Conservation (phyloP, 441 rosid species). For the Jatropha podagrica region DNA sequence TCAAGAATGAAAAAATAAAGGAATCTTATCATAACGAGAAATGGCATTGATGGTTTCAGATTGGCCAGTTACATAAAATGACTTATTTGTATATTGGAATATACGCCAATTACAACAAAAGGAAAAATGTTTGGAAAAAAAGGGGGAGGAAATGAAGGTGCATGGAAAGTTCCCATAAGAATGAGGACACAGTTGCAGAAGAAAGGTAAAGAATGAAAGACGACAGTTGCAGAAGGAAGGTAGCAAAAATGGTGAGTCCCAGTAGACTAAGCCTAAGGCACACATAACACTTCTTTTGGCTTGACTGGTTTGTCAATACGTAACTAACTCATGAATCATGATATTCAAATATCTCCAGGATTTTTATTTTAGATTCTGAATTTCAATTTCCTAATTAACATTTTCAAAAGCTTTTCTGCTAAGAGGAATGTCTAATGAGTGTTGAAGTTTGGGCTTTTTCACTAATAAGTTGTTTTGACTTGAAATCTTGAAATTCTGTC, state of each 20-base stretch:
- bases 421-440: too few species aligned
- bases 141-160: not conserved
- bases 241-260: not conserved
- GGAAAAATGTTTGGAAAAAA: not conserved
- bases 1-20: not conserved
- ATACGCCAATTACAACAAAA: not conserved
- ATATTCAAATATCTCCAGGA: too few species aligned
- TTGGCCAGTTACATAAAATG: conserved; percentile 20
- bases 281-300: not conserved
- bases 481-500: not conserved
- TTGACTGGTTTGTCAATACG: not conserved
- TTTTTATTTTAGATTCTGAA: too few species aligned
- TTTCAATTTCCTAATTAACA: too few species aligned
- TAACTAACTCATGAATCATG: too few species aligned
- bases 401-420: too few species aligned
- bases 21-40: not conserved
- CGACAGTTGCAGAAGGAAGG: not conserved
- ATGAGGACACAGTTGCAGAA: not conserved
- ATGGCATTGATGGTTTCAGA: not conserved
- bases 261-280: not conserved
- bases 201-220: too few species aligned
- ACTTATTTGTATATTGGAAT: conserved; percentile 24
- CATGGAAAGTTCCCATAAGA: conserved; percentile 20
- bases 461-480: not conserved
- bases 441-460: not conserved